These are phyloP conservation scores for Metarhizium brunneum DNA, from an alignment of 2,329 filamentous ascomycete genomes.

Conservation along the genomic window DNA sequence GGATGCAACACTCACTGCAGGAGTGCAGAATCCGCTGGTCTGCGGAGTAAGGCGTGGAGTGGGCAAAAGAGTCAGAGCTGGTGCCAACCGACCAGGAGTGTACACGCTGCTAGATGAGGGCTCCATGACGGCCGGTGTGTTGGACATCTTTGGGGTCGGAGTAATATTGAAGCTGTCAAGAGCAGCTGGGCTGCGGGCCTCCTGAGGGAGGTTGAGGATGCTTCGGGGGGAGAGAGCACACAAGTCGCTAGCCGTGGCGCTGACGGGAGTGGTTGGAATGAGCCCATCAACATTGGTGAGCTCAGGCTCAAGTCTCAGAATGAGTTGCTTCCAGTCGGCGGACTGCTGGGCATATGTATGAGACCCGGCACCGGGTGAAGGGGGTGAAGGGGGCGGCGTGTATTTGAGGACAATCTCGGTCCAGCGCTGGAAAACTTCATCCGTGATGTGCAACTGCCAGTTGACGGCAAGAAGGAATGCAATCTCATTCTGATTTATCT, in stretches of 20 bases:
- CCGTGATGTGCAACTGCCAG: slow-evolving; percentile 91
- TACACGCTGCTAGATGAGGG: slow-evolving; percentile 30
- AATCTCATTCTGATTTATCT: slow-evolving; percentile 97
- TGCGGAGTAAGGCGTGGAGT: slow-evolving; percentile 52
- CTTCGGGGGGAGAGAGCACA: slow-evolving; percentile 31
- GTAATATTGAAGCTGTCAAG: slow-evolving; percentile 29
- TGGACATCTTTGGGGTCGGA: slow-evolving; percentile 30
- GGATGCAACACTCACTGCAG: slow-evolving; percentile 46
- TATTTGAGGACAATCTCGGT: slow-evolving; percentile 84
- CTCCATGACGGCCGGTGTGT: slow-evolving; percentile 40
- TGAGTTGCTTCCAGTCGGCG: slow-evolving; percentile 48
- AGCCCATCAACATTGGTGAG: slow-evolving; percentile 50
- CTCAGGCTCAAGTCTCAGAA: slow-evolving; percentile 46
- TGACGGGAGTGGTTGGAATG: slow-evolving; percentile 24
- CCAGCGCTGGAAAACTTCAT: slow-evolving; percentile 84
- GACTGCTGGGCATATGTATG: slow-evolving; percentile 36
- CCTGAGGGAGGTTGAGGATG: slow-evolving; percentile 33
- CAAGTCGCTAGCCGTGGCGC: slow-evolving; percentile 23
- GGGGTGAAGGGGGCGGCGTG: slow-evolving; percentile 59
- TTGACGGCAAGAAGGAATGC: slow-evolving; percentile 82
- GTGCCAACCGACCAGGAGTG: slow-evolving; percentile 37
- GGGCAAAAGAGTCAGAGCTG: slow-evolving; percentile 45
- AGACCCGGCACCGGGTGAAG: slow-evolving; percentile 40
- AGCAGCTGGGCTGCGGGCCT: slow-evolving; percentile 22
- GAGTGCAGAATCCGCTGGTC: slow-evolving; percentile 46